Percentiles rank a stretch among this genome's conserved stretches.
phyloP scores from a whole-genome alignment of 495 filamentous ascomycete species.

The Amphirosellinia nigrospora region DNA sequence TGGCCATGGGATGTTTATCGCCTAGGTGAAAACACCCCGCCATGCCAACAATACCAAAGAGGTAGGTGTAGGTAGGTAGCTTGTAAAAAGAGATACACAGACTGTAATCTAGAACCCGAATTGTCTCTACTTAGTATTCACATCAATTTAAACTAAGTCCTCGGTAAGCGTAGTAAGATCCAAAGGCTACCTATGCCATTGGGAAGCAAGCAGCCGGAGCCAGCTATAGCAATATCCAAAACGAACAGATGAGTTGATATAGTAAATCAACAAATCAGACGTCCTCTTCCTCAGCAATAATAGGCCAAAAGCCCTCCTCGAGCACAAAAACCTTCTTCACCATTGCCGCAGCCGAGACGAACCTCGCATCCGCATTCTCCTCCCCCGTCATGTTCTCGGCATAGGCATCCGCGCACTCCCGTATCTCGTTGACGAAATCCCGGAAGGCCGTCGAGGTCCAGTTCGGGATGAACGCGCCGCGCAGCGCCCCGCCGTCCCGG shows the following conservation, averaged over 20 bases:
- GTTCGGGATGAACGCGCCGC: constrained; percentile 68
- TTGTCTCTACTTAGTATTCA: neutral
- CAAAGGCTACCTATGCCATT: neutral
- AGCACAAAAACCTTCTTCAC: constrained; percentile 61
- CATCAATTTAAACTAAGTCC: neutral
- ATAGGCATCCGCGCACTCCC: constrained; percentile 46
- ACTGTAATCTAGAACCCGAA: neutral
- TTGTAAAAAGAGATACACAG: neutral
- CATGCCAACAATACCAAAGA: neutral
- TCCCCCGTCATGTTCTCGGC: constrained; percentile 25
- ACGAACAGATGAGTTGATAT: too few relatives aligned
- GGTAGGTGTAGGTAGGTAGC: too few relatives aligned
- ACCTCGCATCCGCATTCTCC: constrained; percentile 40
- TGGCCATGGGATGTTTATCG: neutral
- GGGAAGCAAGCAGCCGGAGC: too few relatives aligned
- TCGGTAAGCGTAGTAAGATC: neutral
- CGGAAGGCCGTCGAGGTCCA: constrained; percentile 67
- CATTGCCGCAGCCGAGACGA: constrained; percentile 50
- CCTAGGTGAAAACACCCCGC: neutral
- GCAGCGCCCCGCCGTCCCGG: constrained; percentile 66
- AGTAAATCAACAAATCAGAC: neutral
- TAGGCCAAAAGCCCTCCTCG: constrained; percentile 60
- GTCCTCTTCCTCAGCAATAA: constrained; percentile 14
- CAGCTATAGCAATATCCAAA: too few relatives aligned
- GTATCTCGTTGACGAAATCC: constrained; percentile 62